Percentiles rank a stretch among this genome's conserved stretches.
These are phyloP conservation scores for Fusarium protoensiforme DNA, from an alignment of 2,329 filamentous ascomycete genomes.

Conservation along the genomic window DNA sequence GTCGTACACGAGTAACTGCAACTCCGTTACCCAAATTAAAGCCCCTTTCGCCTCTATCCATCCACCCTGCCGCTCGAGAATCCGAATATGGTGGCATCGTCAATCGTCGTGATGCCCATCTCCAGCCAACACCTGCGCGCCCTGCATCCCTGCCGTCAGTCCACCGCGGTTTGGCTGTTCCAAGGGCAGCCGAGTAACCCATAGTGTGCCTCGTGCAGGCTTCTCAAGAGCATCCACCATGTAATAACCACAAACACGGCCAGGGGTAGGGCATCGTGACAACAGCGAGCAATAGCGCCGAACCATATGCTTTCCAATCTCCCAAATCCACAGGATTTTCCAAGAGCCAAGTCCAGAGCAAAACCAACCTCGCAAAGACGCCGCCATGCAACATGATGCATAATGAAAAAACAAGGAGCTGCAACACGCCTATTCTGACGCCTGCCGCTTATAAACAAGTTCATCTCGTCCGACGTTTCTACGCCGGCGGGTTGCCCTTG, in stretches of 20 bases:
- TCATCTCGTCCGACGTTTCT: conserved; percentile 14
- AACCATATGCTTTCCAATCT: conserved; percentile 39
- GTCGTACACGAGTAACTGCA: conserved; percentile 49
- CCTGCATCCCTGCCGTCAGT: not conserved
- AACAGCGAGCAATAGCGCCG: conserved; percentile 19
- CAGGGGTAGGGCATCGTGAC: conserved; percentile 14
- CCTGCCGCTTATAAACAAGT: not conserved
- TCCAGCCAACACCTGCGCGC: conserved; percentile 3
- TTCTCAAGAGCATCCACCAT: conserved; percentile 16
- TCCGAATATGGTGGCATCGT: conserved; percentile 29
- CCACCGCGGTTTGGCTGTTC: not conserved
- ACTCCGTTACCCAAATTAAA: conserved; percentile 48
- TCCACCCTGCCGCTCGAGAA: conserved; percentile 23
- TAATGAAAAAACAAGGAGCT: conserved; percentile 35
- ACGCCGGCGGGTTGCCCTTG: conserved; percentile 58
- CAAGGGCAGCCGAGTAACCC: not conserved
- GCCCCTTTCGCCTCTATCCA: conserved; percentile 31
- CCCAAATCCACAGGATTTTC: conserved; percentile 36
- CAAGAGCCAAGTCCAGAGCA: conserved; percentile 26
- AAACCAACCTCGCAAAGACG: conserved; percentile 44
- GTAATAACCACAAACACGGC: conserved; percentile 17
- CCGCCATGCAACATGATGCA: conserved; percentile 52
- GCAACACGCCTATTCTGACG: not conserved
- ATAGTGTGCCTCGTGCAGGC: conserved; percentile 1
- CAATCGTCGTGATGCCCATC: conserved; percentile 28